Evolutionary conservation across 495 filamentous ascomycete species (phyloP).

Genomic region (Aspergillus conjunctus): DNA sequence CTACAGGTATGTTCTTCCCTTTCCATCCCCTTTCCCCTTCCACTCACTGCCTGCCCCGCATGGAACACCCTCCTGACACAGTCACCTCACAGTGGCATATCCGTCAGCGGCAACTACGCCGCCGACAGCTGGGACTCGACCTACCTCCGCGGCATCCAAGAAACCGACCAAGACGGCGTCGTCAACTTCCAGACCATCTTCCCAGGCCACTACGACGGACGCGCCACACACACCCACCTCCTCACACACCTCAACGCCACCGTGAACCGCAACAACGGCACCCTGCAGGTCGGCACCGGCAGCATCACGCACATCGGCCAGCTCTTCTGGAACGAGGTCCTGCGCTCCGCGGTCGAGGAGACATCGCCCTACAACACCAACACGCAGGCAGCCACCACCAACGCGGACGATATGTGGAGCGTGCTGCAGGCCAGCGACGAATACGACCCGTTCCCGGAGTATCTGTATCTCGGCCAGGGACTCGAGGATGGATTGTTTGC

Average conservation of each 20-base stretch:
- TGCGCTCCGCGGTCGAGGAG: constrained; percentile 57
- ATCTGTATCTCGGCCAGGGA: constrained; percentile 49
- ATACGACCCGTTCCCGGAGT: constrained; percentile 43
- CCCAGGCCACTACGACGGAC: constrained; percentile 61
- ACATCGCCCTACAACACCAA: constrained; percentile 59
- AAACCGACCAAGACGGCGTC: constrained; percentile 57
- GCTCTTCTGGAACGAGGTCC: constrained; percentile 63
- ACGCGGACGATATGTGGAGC: constrained; percentile 47
- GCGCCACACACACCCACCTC: constrained; percentile 61
- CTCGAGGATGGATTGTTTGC: constrained; percentile 55
- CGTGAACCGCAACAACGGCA: constrained; percentile 47
- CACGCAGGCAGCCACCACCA: constrained; percentile 52
- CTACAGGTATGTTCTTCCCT: constrained; percentile 41
- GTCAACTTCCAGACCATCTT: constrained; percentile 59
- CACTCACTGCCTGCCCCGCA: too few relatives aligned
- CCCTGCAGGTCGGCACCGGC: constrained; percentile 46
- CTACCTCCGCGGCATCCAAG: constrained; percentile 56
- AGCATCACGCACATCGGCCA: constrained; percentile 49
- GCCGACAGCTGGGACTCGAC: constrained; percentile 46
- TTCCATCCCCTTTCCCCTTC: not conserved
- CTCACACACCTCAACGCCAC: constrained; percentile 51
- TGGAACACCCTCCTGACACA: not conserved
- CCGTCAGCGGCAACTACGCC: constrained; percentile 38
- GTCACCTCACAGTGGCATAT: constrained; percentile 34
- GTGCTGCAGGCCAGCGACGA: constrained; percentile 32